Evolutionary conservation across 306 rosid genomes (phyloP), one percentile per base, ranked within the genome.

Genomic region (Rosa multiflora): DNA sequence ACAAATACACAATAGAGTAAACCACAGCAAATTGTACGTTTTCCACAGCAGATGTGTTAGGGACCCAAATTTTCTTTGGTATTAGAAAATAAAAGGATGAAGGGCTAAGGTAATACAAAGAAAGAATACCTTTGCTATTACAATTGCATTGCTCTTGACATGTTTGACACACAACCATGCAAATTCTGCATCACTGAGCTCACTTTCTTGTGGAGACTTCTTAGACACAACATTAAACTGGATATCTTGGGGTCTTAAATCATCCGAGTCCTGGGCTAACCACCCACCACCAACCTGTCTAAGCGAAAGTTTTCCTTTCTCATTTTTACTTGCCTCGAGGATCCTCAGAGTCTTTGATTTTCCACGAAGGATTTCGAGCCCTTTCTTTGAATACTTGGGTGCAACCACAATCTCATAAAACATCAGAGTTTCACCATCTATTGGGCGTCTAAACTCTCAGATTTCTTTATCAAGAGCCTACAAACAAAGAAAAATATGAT

Each of bases 321-420:
- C 88, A 71, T 91, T 92, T 79, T 83, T 90, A 32, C 63, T 79
- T 1, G 99, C 96, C 86, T 92, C 93, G 0, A 95, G 99, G 81
- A 95, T 91, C 84, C 99, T 86, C 23, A 95, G 80, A 9, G 88
- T 88, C 87, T 91, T 92, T 0, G 99, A 95, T 83, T 95, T 92
- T 82, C 94, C 96, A 1, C 92, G 77, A 29, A 95, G 97, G 79
- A 92, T 84, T 77, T 91, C 98, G 56, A 95, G 99, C 81, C 99
- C 98, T 62, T 88, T 90, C 83, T 88, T 82, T 49, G 99, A 74
- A 70, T 95, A 95, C 85, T 87, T 81, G 20, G 99, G 99, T 7
- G 99, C 99, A 85, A 94, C 97, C 48, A 94, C 97, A 80, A 94
- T 92, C 89, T 94, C 99, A 75, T 94, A 94, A 82, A 92, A 95